phyloP scores from a whole-genome alignment of 345 rosid species.

The Combretum micranthum region DNA sequence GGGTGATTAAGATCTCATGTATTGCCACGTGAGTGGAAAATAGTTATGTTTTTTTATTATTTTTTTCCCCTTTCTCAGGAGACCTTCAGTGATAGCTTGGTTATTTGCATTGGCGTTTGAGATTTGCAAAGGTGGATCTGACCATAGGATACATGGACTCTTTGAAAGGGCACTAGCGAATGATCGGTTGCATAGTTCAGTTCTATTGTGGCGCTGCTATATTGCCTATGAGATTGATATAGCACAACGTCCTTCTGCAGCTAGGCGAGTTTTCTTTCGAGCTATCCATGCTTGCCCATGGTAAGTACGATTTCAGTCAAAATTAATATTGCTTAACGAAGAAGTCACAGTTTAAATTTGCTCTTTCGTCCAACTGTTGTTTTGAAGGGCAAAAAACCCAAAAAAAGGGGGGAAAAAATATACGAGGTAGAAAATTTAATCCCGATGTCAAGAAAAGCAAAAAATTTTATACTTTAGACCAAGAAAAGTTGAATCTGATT shows the following conservation, averaged over 20 bases:
- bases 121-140: slow-evolving; percentile 58
- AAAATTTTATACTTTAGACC: too few relatives aligned
- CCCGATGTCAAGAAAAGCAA: too few relatives aligned
- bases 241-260: slow-evolving; percentile 49
- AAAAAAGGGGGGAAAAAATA: too few relatives aligned
- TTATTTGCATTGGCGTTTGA: slow-evolving; percentile 76
- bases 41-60: too few relatives aligned
- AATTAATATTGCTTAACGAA: slow-evolving; percentile 1
- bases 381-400: too few relatives aligned
- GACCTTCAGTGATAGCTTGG: slow-evolving; percentile 64
- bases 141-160: slow-evolving; percentile 72
- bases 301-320: slow-evolving; percentile 25
- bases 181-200: slow-evolving; percentile 47
- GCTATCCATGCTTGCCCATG: slow-evolving; percentile 96
- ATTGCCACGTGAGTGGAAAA: too few relatives aligned
- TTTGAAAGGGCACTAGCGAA: slow-evolving; percentile 82
- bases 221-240: slow-evolving; percentile 71
- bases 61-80: slow-evolving; percentile 29
- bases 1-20: too few relatives aligned
- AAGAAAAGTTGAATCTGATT: too few relatives aligned
- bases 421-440: too few relatives aligned
- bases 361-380: too few relatives aligned
- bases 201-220: slow-evolving; percentile 83
- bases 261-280: slow-evolving; percentile 72
- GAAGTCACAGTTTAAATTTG: too few relatives aligned